Base-by-base conservation (phyloP, 1,284 basidiomycete species). In the Ceratobasidium sp. region DNA sequence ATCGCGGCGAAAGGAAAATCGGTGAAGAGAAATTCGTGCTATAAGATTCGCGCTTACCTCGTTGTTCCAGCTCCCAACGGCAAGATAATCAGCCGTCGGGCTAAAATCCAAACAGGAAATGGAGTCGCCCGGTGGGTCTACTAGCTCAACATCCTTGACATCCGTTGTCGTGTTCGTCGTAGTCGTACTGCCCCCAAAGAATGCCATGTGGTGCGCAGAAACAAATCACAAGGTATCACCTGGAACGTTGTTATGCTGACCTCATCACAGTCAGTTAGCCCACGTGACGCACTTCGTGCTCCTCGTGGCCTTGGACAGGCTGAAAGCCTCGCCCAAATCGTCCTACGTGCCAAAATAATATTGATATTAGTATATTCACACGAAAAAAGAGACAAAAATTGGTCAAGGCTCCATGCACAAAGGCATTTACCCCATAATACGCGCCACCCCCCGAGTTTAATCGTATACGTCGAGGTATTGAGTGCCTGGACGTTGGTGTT, bases 41-140 rank as follows among this genome's bases (percentile, higher is more conserved):
- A 32, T 42, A 34, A 47, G 20, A 22, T 45, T 5, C 29, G 15
- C 8, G 75, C 85, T 50, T 73, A 91, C 90, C 78, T 88, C 87
- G 76, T 89, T 90, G 75, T 91, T 88, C 90, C 91, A 93, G 72
- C 87, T 88, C 29, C 84, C 89, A 13, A 90, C 90, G 1, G 91
- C 89, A 17, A 93, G 82, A 72, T 87, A 88, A 75, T 92, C 88
- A 10, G 86, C 86, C 0, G 86, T 88, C 0, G 82, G 82, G 1
- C 79, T 80, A 79, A 92, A 93, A 1, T 85, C 78, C 53, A 93
- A 75, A 29, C 85, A 86, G 3, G 89, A 91, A 55, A 92, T 56
- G 25, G 54, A 56, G n/a, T 56, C 54, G n/a, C 45, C 45, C 13
- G 58, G 58, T 25, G 58, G 58, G 35, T 62, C 58, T n/a, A 62